phyloP scores from a whole-genome alignment of 768 basidiomycete species.

The Lactifluus piperatus region DNA sequence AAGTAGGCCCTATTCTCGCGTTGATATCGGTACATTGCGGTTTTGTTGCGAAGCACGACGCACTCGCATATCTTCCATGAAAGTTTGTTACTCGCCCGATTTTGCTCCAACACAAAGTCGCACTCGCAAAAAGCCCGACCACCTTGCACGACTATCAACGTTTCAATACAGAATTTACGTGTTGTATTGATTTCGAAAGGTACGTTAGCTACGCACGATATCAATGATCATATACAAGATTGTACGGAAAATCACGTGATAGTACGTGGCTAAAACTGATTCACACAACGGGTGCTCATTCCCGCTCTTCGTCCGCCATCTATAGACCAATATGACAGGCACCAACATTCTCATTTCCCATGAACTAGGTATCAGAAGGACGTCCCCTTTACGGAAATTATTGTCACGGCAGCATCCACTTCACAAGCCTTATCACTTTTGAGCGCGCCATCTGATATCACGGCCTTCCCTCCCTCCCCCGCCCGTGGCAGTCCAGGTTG shows the following conservation, averaged over 20 bases:
- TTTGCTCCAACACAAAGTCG: background rate
- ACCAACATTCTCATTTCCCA: slow-evolving; percentile 7
- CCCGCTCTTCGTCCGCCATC: slow-evolving; percentile 8
- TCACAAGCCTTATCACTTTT: background rate
- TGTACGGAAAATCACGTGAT: slow-evolving; percentile 6
- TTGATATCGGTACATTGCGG: background rate
- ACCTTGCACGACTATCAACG: background rate
- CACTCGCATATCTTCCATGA: background rate
- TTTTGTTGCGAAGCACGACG: background rate
- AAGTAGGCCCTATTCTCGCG: background rate
- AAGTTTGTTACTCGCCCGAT: background rate
- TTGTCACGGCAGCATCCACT: background rate
- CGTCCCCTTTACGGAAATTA: background rate
- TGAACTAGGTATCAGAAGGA: background rate
- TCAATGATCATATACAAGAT: background rate
- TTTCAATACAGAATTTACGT: background rate
- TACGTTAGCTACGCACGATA: background rate
- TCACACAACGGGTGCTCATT: slow-evolving; percentile 4
- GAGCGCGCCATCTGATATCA: background rate
- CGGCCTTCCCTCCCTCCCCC: background rate
- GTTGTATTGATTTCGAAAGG: background rate
- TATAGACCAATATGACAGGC: slow-evolving; percentile 6
- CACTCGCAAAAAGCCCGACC: background rate
- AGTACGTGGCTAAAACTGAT: no score
- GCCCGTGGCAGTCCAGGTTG: background rate